These are phyloP conservation scores for Panaeolus papilionaceus DNA, from an alignment of 768 basidiomycete species.

Conservation along the genomic window DNA sequence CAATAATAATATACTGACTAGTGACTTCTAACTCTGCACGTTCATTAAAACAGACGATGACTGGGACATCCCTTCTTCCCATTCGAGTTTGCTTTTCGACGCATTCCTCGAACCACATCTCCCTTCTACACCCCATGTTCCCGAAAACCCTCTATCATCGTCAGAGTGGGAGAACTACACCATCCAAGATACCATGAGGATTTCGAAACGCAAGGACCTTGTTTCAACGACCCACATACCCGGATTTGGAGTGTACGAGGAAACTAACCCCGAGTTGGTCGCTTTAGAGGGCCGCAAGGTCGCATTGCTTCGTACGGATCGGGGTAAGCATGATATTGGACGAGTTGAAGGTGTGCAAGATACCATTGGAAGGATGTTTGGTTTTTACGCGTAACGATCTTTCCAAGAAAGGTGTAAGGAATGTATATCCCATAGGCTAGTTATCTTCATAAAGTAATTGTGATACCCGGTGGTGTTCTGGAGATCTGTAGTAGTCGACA, in stretches of 20 bases:
- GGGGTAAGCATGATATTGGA: slow-evolving; percentile 67
- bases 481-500: background rate
- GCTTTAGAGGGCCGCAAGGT: slow-evolving; percentile 49
- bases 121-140: slow-evolving; percentile 41
- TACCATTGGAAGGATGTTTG: slow-evolving; percentile 53
- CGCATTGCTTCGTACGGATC: slow-evolving; percentile 59
- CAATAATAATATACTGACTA: background rate
- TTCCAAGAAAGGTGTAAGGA: background rate
- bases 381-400: slow-evolving; percentile 27
- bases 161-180: slow-evolving; percentile 51
- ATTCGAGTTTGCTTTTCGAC: slow-evolving; percentile 74
- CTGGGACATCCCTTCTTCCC: slow-evolving; percentile 71
- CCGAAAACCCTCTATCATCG: slow-evolving; percentile 40
- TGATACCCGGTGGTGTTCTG: background rate
- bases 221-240: slow-evolving; percentile 50
- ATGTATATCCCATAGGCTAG: background rate
- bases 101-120: slow-evolving; percentile 65
- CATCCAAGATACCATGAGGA: slow-evolving; percentile 41
- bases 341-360: slow-evolving; percentile 75
- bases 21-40: slow-evolving; percentile 9
- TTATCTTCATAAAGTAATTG: background rate
- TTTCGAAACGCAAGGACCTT: slow-evolving; percentile 43
- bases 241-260: slow-evolving; percentile 51
- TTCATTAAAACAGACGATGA: slow-evolving; percentile 56
- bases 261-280: slow-evolving; percentile 51